Percentiles rank a stretch among this genome's conserved stretches.
Evolutionary conservation across 495 filamentous ascomycete species (phyloP).

Genomic region (Aspergillus ellipticus): DNA sequence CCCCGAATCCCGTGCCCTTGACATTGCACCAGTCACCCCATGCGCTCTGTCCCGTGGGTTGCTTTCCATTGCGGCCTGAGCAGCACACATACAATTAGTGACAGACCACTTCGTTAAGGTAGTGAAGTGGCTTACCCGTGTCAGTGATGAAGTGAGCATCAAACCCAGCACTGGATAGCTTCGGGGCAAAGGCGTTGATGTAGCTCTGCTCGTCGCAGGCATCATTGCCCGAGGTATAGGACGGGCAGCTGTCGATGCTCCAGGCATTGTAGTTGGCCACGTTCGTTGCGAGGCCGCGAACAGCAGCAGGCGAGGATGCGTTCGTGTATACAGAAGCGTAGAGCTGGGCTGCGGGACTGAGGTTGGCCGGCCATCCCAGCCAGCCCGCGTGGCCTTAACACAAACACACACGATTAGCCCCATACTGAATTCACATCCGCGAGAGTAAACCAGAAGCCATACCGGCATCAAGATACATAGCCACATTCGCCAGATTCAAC

Average conservation of each 20-base stretch:
- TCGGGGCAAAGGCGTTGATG: conserved; percentile 61
- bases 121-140: conserved; percentile 31
- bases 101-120: too few relatives aligned
- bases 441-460: conserved; percentile 1
- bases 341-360: conserved; percentile 65
- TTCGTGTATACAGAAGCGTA: conserved; percentile 64
- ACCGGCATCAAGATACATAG: conserved; percentile 82
- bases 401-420: not conserved
- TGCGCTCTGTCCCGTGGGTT: conserved; percentile 57
- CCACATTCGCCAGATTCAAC: conserved; percentile 72
- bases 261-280: conserved; percentile 75
- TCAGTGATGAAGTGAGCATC: conserved; percentile 73
- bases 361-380: conserved; percentile 80
- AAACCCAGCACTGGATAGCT: conserved; percentile 59
- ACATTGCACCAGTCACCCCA: conserved; percentile 89
- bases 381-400: conserved; percentile 57
- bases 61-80: conserved; percentile 61
- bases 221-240: conserved; percentile 38
- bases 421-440: not conserved
- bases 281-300: conserved; percentile 75
- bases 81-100: too few relatives aligned
- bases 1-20: conserved; percentile 69
- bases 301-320: conserved; percentile 58
- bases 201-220: conserved; percentile 71
- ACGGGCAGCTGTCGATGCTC: conserved; percentile 39